Base-by-base conservation (phyloP, 441 rosid species). In the Populus hybrid region DNA sequence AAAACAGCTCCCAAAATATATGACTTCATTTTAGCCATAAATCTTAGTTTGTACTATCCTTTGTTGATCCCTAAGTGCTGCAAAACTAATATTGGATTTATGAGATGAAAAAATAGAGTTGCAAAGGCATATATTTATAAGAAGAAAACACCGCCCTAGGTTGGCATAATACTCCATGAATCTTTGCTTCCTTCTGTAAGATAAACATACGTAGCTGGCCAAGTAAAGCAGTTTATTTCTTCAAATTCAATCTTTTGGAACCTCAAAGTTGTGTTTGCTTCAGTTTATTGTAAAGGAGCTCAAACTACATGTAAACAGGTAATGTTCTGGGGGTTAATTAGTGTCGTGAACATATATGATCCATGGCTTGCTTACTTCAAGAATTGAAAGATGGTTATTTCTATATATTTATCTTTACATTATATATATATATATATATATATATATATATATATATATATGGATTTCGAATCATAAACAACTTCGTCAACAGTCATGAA, bases 1-100 rank as follows among this genome's bases (percentile, higher is more conserved):
- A 85, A 80, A 78, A 89, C 26, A 53, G 82, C 82, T 53, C 74
- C 84, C 71, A 84, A 81, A 82, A 85, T 75, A 72, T 77, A 84
- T 42, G 88, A 79, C 85, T 80, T 82, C 72, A 70, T 74, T 67
- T 24, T 71, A 79, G 72, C 87, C 92, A 87, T 89, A 57, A 79
- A 75, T 38, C 76, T 40, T 18, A 1, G 8, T 12, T 2, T 2
- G 34, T 9, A 46, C 26, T 10, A 11, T 50, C 35, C 50, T 24
- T 79, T 65, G 10, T 71, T 77, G 67, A 35, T 81, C 79, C 65
- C 59, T 35, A 26, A 67, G 20, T 74, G 63, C 76, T 38, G 67
- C 6, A 70, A 30, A 46, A 14, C 57, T 46, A 46, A 46, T 46
- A 46, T 0, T 46, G 0, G 70, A 53, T 72, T 23, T 67, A 72